phyloP scores from a whole-genome alignment of 2,329 filamentous ascomycete species.

The Mycocentrospora acerina region DNA sequence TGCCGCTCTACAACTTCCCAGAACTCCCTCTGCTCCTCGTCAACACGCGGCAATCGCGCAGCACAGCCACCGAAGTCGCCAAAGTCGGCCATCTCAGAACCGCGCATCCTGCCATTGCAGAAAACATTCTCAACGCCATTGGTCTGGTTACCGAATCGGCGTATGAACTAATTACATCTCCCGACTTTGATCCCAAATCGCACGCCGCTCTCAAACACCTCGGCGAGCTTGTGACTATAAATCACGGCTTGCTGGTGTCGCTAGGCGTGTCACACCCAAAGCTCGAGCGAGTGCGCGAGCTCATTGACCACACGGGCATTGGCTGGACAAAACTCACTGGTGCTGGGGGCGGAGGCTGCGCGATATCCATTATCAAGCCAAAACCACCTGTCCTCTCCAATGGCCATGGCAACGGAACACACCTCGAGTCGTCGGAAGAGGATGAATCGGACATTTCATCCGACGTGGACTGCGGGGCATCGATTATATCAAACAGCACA shows the following conservation, averaged over 20 bases:
- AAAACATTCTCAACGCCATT: slow-evolving; percentile 80
- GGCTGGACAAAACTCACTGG: slow-evolving; percentile 98
- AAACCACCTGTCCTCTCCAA: slow-evolving; percentile 49
- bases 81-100: slow-evolving; percentile 77
- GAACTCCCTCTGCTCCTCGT: slow-evolving; percentile 88
- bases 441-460: slow-evolving; percentile 28
- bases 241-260: slow-evolving; percentile 88
- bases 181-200: slow-evolving; percentile 67
- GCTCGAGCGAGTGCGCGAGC: slow-evolving; percentile 84
- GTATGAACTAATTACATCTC: slow-evolving; percentile 56
- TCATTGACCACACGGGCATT: slow-evolving; percentile 78
- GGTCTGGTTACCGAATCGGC: slow-evolving; percentile 68
- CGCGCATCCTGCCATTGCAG: slow-evolving; percentile 74
- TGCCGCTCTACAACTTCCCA: slow-evolving; percentile 81
- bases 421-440: slow-evolving; percentile 16
- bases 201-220: slow-evolving; percentile 68
- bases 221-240: slow-evolving; percentile 87
- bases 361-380: slow-evolving; percentile 83
- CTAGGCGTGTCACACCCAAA: slow-evolving; percentile 93
- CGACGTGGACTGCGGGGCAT: slow-evolving; percentile 28
- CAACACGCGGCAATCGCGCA: slow-evolving; percentile 84
- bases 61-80: slow-evolving; percentile 79
- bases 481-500: slow-evolving; percentile 34
- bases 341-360: slow-evolving; percentile 92
- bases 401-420: slow-evolving; percentile 41